Conservation (phyloP, 2,329 filamentous ascomycete genomes). For the Aspergillus phoenicis region DNA sequence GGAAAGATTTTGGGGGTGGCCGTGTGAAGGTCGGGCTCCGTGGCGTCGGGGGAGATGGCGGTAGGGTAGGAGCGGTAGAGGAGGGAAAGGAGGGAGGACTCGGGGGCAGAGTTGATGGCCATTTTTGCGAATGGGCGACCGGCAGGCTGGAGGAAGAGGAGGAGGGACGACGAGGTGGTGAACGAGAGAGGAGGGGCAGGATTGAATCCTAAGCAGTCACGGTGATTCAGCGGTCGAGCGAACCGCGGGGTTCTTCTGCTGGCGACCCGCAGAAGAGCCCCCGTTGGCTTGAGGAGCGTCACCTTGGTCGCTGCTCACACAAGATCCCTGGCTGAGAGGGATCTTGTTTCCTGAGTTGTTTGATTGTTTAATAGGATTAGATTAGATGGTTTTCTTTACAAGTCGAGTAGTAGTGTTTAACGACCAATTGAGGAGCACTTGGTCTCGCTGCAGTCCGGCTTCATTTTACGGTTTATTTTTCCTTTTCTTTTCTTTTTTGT, state of each 20-base stretch:
- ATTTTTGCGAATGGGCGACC: constrained; percentile 27
- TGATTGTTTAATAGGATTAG: background rate
- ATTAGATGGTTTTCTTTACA: background rate
- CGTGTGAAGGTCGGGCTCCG: constrained; percentile 48
- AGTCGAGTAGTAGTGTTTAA: background rate
- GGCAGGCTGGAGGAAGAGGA: constrained; percentile 17
- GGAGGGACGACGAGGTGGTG: constrained; percentile 13
- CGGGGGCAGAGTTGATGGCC: constrained; percentile 37
- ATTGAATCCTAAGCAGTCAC: constrained; percentile 10
- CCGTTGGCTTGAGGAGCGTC: constrained; percentile 19
- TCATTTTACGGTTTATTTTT: background rate
- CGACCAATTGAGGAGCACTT: constrained; percentile 5
- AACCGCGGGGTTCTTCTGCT: constrained; percentile 23
- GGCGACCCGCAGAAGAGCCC: constrained; percentile 23
- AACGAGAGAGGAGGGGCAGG: constrained; percentile 30
- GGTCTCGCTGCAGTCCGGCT: constrained; percentile 1
- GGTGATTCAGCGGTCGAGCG: constrained; percentile 9
- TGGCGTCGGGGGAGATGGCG: constrained; percentile 43
- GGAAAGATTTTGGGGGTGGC: constrained; percentile 66
- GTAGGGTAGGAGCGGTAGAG: constrained; percentile 49
- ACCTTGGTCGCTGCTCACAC: constrained; percentile 17
- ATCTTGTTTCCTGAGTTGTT: constrained; percentile 13
- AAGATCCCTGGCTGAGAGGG: constrained; percentile 21
- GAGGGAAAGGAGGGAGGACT: constrained; percentile 47
- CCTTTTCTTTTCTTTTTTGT: constrained; percentile 3